Evolutionary conservation across 2,329 filamentous ascomycete genomes (phyloP).

Genomic region (Claviceps purpurea): DNA sequence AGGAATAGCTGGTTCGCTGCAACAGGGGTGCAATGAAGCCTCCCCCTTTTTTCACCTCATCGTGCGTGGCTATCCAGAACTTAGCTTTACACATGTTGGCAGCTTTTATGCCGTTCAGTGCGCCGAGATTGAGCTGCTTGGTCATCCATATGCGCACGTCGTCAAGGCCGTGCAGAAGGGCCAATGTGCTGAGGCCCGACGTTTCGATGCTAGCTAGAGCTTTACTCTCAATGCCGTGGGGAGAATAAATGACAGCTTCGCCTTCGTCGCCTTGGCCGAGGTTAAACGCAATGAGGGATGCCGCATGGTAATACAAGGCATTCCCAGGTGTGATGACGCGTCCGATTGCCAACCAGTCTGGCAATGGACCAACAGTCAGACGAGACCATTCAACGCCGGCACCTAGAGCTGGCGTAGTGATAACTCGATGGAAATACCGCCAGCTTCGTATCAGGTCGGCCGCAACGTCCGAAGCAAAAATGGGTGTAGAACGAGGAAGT

Average conservation of each 20-base stretch:
- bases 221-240: conserved; percentile 41
- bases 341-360: conserved; percentile 48
- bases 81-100: conserved; percentile 37
- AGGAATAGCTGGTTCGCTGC: conserved; percentile 26
- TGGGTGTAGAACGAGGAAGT: conserved; percentile 36
- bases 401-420: conserved; percentile 33
- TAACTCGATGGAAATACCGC: conserved; percentile 44
- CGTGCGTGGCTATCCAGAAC: conserved; percentile 55
- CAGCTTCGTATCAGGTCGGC: conserved; percentile 42
- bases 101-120: conserved; percentile 44
- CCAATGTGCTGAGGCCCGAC: conserved; percentile 36
- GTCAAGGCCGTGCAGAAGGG: conserved; percentile 50
- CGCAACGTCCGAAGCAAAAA: conserved; percentile 48
- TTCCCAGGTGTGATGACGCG: conserved; percentile 40
- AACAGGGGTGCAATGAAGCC: conserved; percentile 43
- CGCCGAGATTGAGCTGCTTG: conserved; percentile 51
- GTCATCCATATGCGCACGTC: conserved; percentile 37
- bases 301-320: conserved; percentile 47
- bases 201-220: conserved; percentile 28
- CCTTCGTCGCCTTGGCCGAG: conserved; percentile 13
- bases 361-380: conserved; percentile 24
- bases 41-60: conserved; percentile 46
- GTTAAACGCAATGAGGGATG: conserved; percentile 43
- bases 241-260: conserved; percentile 47
- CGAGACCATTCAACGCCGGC: conserved; percentile 8